Conservation (phyloP, 257 asterid genomes). For the Ilex asprella region DNA sequence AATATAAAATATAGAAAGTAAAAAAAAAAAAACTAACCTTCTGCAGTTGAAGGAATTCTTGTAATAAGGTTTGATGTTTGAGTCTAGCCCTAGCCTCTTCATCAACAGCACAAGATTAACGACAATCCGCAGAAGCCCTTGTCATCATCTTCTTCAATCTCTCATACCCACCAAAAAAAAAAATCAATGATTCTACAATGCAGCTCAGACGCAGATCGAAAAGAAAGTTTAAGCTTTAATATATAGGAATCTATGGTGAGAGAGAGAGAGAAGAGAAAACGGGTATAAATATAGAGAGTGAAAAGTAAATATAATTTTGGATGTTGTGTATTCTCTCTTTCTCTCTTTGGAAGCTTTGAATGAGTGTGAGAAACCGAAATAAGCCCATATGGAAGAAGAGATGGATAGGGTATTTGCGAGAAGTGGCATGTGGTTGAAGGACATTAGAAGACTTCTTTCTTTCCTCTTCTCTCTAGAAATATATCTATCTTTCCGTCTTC, state of each 20-base stretch:
- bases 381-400: slow-evolving; percentile 10
- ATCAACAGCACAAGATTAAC: slow-evolving; percentile 16
- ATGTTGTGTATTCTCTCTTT: not conserved
- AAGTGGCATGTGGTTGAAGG: slow-evolving; percentile 30
- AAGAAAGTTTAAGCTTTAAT: not conserved
- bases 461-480: slow-evolving; percentile 11
- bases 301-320: slow-evolving; percentile 4
- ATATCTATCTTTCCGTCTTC: not conserved
- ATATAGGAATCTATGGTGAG: not conserved
- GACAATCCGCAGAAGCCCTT: slow-evolving; percentile 28
- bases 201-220: slow-evolving; percentile 15
- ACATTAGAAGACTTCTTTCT: slow-evolving; percentile 25
- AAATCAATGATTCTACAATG: not conserved
- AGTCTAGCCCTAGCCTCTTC: slow-evolving; percentile 25
- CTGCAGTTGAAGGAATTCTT: slow-evolving; percentile 42
- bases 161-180: slow-evolving; percentile 5
- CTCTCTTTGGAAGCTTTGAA: slow-evolving; percentile 1
- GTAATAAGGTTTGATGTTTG: slow-evolving; percentile 39
- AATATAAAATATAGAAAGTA: not conserved
- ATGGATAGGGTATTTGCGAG: slow-evolving; percentile 20
- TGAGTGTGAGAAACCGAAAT: not conserved
- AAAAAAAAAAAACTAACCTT: slow-evolving; percentile 27
- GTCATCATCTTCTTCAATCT: slow-evolving; percentile 27
- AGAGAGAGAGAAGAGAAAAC: not conserved
- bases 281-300: not conserved